These are phyloP conservation scores for Ustilago curta DNA, from an alignment of 1,284 basidiomycete genomes.

Conservation along the genomic window DNA sequence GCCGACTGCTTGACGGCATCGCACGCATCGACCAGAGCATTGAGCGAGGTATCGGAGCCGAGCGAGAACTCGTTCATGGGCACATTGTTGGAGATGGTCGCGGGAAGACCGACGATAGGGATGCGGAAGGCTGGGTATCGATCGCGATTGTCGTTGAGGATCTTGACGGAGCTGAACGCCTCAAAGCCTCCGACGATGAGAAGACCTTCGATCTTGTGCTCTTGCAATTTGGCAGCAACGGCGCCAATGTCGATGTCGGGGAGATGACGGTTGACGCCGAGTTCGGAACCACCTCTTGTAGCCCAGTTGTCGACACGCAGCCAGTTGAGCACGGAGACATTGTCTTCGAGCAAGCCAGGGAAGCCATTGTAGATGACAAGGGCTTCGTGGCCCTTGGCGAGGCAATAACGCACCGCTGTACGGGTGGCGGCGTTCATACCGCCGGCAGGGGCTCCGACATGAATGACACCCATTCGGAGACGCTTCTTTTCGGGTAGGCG, in stretches of 20 bases:
- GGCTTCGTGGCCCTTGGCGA: constrained; percentile 89
- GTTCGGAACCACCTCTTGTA: constrained; percentile 94
- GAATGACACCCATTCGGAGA: constrained; percentile 89
- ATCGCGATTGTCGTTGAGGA: constrained; percentile 82
- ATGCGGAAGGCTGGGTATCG: constrained; percentile 86
- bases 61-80: constrained; percentile 95
- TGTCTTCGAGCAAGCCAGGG: constrained; percentile 89
- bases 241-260: constrained; percentile 87
- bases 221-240: constrained; percentile 85
- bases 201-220: constrained; percentile 83
- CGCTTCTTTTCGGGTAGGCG: constrained; percentile 73
- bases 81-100: constrained; percentile 97
- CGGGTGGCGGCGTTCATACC: constrained; percentile 99
- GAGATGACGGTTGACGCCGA: constrained; percentile 91
- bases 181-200: constrained; percentile 97
- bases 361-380: constrained; percentile 95
- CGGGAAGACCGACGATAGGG: constrained; percentile 70
- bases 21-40: constrained; percentile 95
- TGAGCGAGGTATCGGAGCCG: constrained; percentile 94
- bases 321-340: constrained; percentile 89
- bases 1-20: constrained; percentile 99
- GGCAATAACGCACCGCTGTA: constrained; percentile 90
- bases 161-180: constrained; percentile 83
- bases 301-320: constrained; percentile 97
- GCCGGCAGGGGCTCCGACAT: constrained; percentile 95